A percentile compares a stretch with the other conserved stretches of the same genome.
These are phyloP conservation scores for Colletotrichum limetticola DNA, from an alignment of 2,329 filamentous ascomycete genomes.

Conservation along the genomic window DNA sequence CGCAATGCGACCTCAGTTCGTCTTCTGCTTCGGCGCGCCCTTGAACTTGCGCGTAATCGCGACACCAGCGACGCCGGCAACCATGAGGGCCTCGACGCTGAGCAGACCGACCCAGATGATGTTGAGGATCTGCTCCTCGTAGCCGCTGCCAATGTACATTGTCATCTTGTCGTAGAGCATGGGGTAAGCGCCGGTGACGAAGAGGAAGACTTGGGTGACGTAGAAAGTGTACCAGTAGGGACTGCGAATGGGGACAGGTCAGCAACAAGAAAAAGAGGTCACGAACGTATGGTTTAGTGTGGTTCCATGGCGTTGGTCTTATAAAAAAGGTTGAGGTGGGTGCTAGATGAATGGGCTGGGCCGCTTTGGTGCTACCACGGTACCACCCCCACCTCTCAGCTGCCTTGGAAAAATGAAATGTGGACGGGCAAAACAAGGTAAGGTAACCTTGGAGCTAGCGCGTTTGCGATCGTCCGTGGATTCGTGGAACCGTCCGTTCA, in stretches of 20 bases:
- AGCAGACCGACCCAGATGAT: constrained; percentile 59
- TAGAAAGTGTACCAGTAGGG: constrained; percentile 39
- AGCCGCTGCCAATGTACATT: constrained; percentile 42
- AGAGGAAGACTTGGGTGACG: constrained; percentile 37
- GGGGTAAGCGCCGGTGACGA: constrained; percentile 36
- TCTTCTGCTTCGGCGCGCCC: constrained; percentile 34
- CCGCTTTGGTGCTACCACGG: no score
- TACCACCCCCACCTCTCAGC: background rate
- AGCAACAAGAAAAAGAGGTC: background rate
- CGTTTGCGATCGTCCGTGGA: background rate
- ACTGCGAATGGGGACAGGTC: constrained; percentile 2
- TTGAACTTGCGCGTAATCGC: constrained; percentile 43
- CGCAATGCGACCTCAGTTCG: background rate
- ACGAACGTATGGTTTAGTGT: background rate
- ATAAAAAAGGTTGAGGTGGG: background rate
- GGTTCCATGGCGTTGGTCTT: background rate
- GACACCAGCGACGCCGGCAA: constrained; percentile 50
- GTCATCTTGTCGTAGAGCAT: constrained; percentile 42
- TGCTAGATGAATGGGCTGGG: background rate
- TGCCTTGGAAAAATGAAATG: background rate
- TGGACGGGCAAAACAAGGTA: background rate
- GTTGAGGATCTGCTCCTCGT: constrained; percentile 55
- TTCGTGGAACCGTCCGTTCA: no score
- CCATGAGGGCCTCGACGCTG: constrained; percentile 56
- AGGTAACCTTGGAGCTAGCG: background rate